Conservation (phyloP, 495 filamentous ascomycete species). For the Aspergillus indologenus region DNA sequence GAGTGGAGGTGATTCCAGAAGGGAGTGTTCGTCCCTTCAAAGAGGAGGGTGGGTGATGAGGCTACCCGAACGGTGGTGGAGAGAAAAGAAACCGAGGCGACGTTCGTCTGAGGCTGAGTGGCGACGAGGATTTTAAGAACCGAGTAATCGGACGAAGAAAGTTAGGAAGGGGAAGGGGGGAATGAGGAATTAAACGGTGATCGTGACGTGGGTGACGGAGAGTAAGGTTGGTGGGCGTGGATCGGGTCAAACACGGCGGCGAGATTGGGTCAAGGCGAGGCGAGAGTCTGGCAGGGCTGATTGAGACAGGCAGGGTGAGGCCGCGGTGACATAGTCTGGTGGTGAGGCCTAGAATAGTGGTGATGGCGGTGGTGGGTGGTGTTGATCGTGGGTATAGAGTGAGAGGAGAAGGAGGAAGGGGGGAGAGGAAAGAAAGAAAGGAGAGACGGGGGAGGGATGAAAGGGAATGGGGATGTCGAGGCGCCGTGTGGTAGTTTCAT, state of each 20-base stretch:
- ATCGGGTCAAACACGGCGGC: constrained; percentile 18
- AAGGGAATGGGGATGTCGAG: constrained; percentile 28
- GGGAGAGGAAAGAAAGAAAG: constrained; percentile 19
- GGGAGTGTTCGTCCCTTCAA: background rate
- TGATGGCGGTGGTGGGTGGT: constrained; percentile 19
- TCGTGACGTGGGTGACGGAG: constrained; percentile 14
- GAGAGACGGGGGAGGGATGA: constrained; percentile 23
- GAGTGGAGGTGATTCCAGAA: background rate
- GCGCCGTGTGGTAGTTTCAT: constrained; percentile 29
- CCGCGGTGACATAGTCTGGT: constrained; percentile 32
- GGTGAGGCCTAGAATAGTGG: constrained; percentile 17
- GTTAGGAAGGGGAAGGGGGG: background rate
- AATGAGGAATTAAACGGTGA: constrained; percentile 14
- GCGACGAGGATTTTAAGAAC: background rate
- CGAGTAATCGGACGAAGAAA: background rate
- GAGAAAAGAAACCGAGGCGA: background rate
- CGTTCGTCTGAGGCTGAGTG: background rate
- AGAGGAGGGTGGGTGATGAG: background rate
- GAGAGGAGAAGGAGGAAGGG: constrained; percentile 14
- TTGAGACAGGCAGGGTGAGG: constrained; percentile 21
- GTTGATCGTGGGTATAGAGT: constrained; percentile 11
- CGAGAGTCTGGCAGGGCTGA: constrained; percentile 23
- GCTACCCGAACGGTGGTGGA: background rate
- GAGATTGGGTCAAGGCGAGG: constrained; percentile 26
- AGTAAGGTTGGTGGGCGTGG: constrained; percentile 16